Percentiles rank a stretch among this genome's conserved stretches.
Evolutionary conservation across 2,329 filamentous ascomycete genomes (phyloP).

Genomic region (Penicillium occitanis): DNA sequence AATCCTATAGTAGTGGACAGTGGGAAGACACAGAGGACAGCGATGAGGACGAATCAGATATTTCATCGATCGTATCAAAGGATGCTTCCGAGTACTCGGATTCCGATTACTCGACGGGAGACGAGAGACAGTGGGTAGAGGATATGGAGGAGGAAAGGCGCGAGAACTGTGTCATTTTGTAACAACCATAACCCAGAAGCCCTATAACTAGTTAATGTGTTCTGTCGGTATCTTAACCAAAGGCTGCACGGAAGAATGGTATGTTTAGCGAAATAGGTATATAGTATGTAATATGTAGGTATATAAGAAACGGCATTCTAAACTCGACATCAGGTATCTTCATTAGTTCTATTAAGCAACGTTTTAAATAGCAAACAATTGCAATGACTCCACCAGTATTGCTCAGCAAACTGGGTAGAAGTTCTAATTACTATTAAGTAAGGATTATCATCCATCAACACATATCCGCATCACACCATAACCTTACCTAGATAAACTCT

Average conservation of each 20-base stretch:
- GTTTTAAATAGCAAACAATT: background rate
- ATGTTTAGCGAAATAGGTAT: background rate
- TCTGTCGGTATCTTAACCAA: too few relatives aligned
- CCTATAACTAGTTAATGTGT: background rate
- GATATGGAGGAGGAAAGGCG: background rate
- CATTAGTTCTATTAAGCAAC: background rate
- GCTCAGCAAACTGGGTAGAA: conserved; percentile 11
- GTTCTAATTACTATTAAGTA: conserved; percentile 16
- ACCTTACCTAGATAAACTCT: background rate
- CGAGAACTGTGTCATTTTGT: background rate
- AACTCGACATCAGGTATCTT: background rate
- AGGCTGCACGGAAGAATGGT: background rate
- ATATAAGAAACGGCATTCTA: background rate
- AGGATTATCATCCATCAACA: background rate
- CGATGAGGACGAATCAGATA: background rate
- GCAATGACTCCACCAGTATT: background rate
- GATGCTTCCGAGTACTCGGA: background rate
- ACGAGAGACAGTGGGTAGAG: background rate
- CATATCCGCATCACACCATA: background rate
- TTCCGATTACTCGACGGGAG: background rate
- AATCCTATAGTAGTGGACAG: background rate
- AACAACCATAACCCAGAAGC: background rate
- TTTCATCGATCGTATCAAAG: background rate
- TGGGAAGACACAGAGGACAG: background rate
- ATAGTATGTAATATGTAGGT: background rate